Conservation (phyloP, 768 basidiomycete genomes). For the Leccinum aurantiacum region DNA sequence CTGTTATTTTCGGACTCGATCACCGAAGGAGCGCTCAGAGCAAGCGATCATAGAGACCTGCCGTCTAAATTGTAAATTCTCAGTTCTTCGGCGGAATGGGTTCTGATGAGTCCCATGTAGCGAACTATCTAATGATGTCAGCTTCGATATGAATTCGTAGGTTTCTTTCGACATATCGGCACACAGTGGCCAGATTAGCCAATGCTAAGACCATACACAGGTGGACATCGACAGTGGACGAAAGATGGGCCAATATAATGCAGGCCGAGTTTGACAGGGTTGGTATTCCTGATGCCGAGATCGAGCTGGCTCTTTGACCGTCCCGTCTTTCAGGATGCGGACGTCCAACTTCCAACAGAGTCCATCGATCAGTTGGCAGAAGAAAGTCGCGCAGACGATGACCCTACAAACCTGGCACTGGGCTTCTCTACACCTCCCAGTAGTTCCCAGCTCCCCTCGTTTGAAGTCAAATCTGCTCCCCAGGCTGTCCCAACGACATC, state of each 20-base stretch:
- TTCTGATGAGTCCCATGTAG: constrained; percentile 2
- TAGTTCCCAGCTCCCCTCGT: not conserved
- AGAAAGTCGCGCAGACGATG: not conserved
- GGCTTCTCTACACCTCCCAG: not conserved
- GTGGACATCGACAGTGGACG: not conserved
- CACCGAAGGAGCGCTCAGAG: not conserved
- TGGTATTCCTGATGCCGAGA: not conserved
- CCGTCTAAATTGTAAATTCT: not conserved
- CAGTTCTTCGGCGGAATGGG: not conserved
- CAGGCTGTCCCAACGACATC: not conserved
- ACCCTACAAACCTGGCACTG: not conserved
- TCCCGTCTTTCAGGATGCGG: not conserved
- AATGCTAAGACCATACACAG: not conserved
- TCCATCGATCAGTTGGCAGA: not conserved
- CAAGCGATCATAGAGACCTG: not conserved
- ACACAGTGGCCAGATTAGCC: not conserved
- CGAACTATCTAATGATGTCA: not conserved
- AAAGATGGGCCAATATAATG: not conserved
- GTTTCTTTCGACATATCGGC: not conserved
- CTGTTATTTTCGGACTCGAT: not conserved
- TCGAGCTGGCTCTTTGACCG: not conserved
- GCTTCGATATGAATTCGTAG: constrained; percentile 5
- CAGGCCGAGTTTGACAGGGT: not conserved
- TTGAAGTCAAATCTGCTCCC: not conserved
- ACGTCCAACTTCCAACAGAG: not conserved